Base-by-base conservation (phyloP, 176 grass and related monocot species). In the Neostapfia colusana region DNA sequence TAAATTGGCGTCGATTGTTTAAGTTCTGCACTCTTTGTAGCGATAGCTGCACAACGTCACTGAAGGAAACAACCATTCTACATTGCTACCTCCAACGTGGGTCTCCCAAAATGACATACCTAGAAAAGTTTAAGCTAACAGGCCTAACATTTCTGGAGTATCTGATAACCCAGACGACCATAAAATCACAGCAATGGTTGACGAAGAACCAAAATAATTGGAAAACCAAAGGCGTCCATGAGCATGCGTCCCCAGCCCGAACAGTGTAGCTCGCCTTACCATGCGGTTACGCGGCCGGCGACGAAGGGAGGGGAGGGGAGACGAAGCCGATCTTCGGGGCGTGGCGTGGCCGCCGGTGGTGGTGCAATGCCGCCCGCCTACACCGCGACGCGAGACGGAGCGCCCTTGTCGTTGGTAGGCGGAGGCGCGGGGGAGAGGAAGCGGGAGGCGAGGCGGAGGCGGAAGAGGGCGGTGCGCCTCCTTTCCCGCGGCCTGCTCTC, bases 351-450 rank as follows among this genome's bases (percentile, higher is more conserved):
- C 14, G 67, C 24, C 35, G 38, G 21, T 37, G 38, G 21, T 37
- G 23, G 65, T 67, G 59, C 75, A 65, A 79, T 16, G 76, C 59
- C 48, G 45, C 45, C 45, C 14, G 27, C 83, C 83, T 79, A 75
- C 78, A 76, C 78, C 78, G 36, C 84, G 44, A 76, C 65, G 56
- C 84, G 65, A 53, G 65, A 77, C 20, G 43, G 49, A 18, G 25
- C 44, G 35, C 71, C 64, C 70, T 73, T 31, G 70, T 26, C 68
- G 75, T 73, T 67, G 69, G 69, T 56, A 34, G 84, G 65, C 65
- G 55, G 71, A 38, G 69, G 83, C 60, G 34, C 57, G n/a, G 65
- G 65, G 12, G 12, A 58, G 40, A 25, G 20, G 20, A 21, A 21
- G n/a, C n/a, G 0, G 37, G 45, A 57, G 10, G 42, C 3, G 17